Base-by-base conservation (phyloP, 2,329 filamentous ascomycete genomes). In the Stachybotrys chartarum region DNA sequence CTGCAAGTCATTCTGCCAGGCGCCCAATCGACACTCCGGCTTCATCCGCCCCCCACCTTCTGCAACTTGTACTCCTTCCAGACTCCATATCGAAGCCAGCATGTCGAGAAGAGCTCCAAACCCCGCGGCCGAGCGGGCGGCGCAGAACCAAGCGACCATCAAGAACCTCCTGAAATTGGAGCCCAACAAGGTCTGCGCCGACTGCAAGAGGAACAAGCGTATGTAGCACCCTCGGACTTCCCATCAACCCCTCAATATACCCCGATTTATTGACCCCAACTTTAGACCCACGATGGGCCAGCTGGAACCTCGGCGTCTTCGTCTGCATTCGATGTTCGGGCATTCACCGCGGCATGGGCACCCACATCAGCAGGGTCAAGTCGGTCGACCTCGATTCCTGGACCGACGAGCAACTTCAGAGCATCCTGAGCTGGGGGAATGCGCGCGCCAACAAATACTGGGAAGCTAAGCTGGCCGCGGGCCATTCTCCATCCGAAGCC, bases 201-300 rank as follows among this genome's bases (percentile, higher is more conserved):
- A 99, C 74, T 99, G 94, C 84, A 99, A 99, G 80, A 86, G 88
- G 72, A 99, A 97, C 79, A 99, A 97, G 74, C 94, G 92, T 95
- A 74, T 63, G 87, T 77, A 42, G 31, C 48, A 24, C 48, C 49
- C 42, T 24, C 24, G 24, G 24, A 24, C 24, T 24, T 24, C 24
- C 24, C 24, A 24, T 24, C 2, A 4, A 4, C 16, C 30, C 1
- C 12, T 18, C 12, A 5, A 12, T 39, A 8, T 14, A 16, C 50
- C 31, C 30, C 44, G 35, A 51, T 55, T 61, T 51, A 61, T 55
- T 39, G 50, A 63, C 53, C 54, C 51, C 55, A 32, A 32, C 48
- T 45, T 46, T 69, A 96, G 91, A 97, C 77, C 94, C 94, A 58
- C 84, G 94, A 88, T 99, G 94, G 94, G 94, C 94, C 35, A 97